Percentiles rank a stretch among this genome's conserved stretches.
Evolutionary conservation across 2,329 filamentous ascomycete genomes (phyloP).

Genomic region (Botrytis aclada): DNA sequence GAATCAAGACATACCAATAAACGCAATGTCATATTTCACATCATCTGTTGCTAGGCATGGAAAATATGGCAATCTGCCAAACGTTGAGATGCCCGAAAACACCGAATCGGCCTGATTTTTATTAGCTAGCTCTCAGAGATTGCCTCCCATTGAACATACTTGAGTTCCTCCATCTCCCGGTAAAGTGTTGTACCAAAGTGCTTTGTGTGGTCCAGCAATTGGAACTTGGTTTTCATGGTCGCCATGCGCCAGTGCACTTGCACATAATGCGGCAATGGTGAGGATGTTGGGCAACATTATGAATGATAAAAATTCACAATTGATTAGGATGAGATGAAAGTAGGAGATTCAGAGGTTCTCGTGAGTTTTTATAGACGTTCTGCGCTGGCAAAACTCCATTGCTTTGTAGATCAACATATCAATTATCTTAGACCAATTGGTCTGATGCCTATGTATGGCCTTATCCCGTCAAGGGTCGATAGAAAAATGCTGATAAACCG

Average conservation of each 20-base stretch:
- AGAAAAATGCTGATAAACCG: background rate
- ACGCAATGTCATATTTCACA: constrained; percentile 79
- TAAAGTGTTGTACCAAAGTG: constrained; percentile 78
- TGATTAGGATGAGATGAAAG: background rate
- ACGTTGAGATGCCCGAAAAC: constrained; percentile 84
- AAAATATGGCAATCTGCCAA: constrained; percentile 73
- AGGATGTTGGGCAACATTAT: constrained; percentile 35
- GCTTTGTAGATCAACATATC: background rate
- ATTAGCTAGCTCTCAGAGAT: constrained; percentile 3
- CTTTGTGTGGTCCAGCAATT: constrained; percentile 62
- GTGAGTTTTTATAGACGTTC: background rate
- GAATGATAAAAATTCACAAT: background rate
- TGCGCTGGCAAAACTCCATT: constrained; percentile 8
- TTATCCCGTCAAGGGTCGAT: constrained; percentile 10
- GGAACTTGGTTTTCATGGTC: constrained; percentile 64
- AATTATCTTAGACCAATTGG: constrained; percentile 12
- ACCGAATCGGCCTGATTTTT: constrained; percentile 71
- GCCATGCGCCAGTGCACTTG: constrained; percentile 85
- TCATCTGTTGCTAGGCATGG: constrained; percentile 70
- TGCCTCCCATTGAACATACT: constrained; percentile 44
- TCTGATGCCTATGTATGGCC: background rate
- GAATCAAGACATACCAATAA: constrained; percentile 58
- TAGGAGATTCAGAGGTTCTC: background rate
- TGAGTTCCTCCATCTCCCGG: constrained; percentile 83
- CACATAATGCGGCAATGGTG: constrained; percentile 28